A percentile compares a stretch with the other conserved stretches of the same genome.
These are phyloP conservation scores for Triglochin maritima DNA, from an alignment of 106 monocot genomes.

Conservation along the genomic window DNA sequence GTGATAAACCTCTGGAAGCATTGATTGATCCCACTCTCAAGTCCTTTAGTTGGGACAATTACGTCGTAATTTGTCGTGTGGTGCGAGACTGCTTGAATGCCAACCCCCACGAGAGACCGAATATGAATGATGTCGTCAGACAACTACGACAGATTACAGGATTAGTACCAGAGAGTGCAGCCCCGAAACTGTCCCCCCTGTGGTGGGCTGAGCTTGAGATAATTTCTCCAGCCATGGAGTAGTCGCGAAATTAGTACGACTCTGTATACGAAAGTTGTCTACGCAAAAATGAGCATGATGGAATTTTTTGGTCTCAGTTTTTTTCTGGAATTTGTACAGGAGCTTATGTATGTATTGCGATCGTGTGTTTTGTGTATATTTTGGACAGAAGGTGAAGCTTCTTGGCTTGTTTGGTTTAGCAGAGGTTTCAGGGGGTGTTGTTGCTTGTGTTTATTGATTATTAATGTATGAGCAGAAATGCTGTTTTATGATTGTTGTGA, in stretches of 20 bases:
- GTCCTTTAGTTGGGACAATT: conserved; percentile 28
- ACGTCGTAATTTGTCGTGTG: conserved; percentile 33
- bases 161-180: conserved; percentile 38
- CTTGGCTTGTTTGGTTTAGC: too few relatives aligned
- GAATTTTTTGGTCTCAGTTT: too few relatives aligned
- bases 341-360: too few relatives aligned
- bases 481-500: too few relatives aligned
- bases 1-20: conserved; percentile 30
- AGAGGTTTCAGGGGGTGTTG: too few relatives aligned
- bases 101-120: conserved; percentile 29
- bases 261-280: too few relatives aligned
- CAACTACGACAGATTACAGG: conserved; percentile 40
- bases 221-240: conserved; percentile 7
- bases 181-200: conserved; percentile 46
- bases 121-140: conserved; percentile 33
- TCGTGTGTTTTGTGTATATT: too few relatives aligned
- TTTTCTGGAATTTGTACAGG: too few relatives aligned
- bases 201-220: conserved; percentile 98
- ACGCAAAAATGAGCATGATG: too few relatives aligned
- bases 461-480: too few relatives aligned
- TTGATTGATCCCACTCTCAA: conserved; percentile 49
- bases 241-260: background rate
- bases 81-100: conserved; percentile 37
- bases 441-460: too few relatives aligned
- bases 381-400: too few relatives aligned